Evolutionary conservation across 1,139 yeast species (phyloP), one percentile per base, ranked within the genome.

Genomic region (Tardiomyces digboiensis): DNA sequence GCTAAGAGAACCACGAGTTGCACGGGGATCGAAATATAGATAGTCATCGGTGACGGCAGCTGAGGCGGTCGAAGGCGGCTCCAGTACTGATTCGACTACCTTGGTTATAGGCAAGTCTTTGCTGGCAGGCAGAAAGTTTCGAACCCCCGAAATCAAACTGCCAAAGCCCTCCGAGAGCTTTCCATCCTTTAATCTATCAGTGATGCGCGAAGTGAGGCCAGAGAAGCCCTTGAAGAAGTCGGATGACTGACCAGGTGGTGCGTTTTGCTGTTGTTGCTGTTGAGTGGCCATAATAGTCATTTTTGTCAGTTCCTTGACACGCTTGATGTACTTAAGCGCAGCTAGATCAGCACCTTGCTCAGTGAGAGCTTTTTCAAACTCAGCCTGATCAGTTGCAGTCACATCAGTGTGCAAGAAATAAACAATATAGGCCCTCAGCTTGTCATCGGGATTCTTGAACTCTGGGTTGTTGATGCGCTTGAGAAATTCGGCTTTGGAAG

Each of bases 71-170:
- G 80, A 72, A 13, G 87, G 78, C 7, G 97, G 97, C 50, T 86
- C 94, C 85, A 89, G 82, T 21, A 91, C 76, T 2, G 95, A 82
- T 64, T 89, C 96, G 10, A 88, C 94, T 37, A 91, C 78, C 57
- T 82, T 84, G 6, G 98, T 89, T 39, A 91, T 76, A 22, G 97
- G 95, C 56, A 91, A 75, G 46, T 82, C 83, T 58, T 85, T 83
- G 65, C 84, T 85, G 47, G 84, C 93, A 0, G 98, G 97, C 45
- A 91, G 70, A 42, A 91, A 69, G 54, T 82, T 88, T 59, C 87
- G 88, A 49, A 93, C 80, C 45, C 95, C 94, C 1, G 95, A 78
- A 20, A 94, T 86, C 46, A 91, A 71, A 18, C 91, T 83, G 40
- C 94, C 94, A 52, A 91, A 81, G 38, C 97, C 96, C 57, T 88